Percentiles rank a stretch among this genome's conserved stretches.
phyloP scores from a whole-genome alignment of 768 basidiomycete species.

The Boletus sp. region DNA sequence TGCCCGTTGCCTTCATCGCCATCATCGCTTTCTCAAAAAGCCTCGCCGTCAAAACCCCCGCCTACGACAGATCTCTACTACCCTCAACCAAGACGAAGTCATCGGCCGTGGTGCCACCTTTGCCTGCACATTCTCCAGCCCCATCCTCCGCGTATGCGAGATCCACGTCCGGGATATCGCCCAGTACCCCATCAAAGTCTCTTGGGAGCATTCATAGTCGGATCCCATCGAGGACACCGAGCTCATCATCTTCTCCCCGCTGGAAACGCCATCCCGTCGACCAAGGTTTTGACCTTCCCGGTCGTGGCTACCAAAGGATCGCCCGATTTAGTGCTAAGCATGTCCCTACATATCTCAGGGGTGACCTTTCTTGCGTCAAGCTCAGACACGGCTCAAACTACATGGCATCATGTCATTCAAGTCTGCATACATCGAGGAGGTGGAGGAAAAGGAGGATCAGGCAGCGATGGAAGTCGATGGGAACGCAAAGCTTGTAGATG shows the following conservation, averaged over 20 bases:
- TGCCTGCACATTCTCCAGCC: too few species aligned
- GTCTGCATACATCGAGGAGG: conserved; percentile 78
- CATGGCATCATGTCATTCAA: conserved; percentile 90
- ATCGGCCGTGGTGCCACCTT: too few species aligned
- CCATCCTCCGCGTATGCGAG: too few species aligned
- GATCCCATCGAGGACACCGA: conserved; percentile 91
- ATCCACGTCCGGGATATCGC: too few species aligned
- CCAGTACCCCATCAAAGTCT: too few species aligned
- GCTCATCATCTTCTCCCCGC: conserved; percentile 85
- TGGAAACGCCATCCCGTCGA: conserved; percentile 85
- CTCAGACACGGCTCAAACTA: conserved; percentile 83
- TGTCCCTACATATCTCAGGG: conserved; percentile 63
- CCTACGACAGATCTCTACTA: too few species aligned
- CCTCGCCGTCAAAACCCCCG: too few species aligned
- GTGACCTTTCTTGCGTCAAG: conserved; percentile 81
- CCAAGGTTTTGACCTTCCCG: conserved; percentile 95
- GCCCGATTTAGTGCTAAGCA: conserved; percentile 81
- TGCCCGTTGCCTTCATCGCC: too few species aligned
- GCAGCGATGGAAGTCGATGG: conserved; percentile 67
- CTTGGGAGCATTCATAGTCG: conserved; percentile 72
- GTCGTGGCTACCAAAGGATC: conserved; percentile 82
- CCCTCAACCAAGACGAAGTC: too few species aligned
- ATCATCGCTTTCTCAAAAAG: too few species aligned
- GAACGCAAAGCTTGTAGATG: conserved; percentile 38
- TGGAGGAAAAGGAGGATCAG: conserved; percentile 71